These are phyloP conservation scores for Termitomyces sp. DNA, from an alignment of 768 basidiomycete species.

Conservation along the genomic window DNA sequence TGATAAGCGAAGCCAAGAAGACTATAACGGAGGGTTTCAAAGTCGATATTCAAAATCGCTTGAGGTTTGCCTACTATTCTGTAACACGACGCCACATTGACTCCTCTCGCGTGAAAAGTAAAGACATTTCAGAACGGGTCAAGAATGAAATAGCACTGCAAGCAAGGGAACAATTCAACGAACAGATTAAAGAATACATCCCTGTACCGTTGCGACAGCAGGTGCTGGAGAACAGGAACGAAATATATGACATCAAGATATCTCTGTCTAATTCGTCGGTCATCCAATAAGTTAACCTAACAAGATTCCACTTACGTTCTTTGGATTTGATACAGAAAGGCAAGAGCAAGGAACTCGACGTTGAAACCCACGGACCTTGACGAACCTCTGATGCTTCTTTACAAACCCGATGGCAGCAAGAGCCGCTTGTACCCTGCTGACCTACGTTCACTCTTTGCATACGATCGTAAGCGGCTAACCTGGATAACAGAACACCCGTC, in stretches of 20 bases:
- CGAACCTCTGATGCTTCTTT: slow-evolving; percentile 39
- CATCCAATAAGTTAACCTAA: neutral
- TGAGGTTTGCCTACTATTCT: slow-evolving; percentile 23
- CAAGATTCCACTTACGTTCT: neutral
- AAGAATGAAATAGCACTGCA: slow-evolving; percentile 34
- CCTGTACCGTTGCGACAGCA: slow-evolving; percentile 42
- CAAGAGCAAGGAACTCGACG: slow-evolving; percentile 41
- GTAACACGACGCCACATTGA: neutral
- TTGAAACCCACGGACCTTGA: slow-evolving; percentile 33
- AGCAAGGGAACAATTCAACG: slow-evolving; percentile 39
- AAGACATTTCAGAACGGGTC: slow-evolving; percentile 31
- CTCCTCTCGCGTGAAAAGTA: neutral
- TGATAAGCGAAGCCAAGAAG: slow-evolving; percentile 23
- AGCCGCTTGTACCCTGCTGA: slow-evolving; percentile 46
- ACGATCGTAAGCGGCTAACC: slow-evolving; percentile 38
- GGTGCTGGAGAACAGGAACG: slow-evolving; percentile 33
- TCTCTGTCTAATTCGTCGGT: slow-evolving; percentile 53
- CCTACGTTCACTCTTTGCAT: slow-evolving; percentile 43
- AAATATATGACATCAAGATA: slow-evolving; percentile 35
- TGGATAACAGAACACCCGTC: neutral
- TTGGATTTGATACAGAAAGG: slow-evolving; percentile 27
- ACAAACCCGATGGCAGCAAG: slow-evolving; percentile 40
- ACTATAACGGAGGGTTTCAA: slow-evolving; percentile 19
- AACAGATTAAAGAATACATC: slow-evolving; percentile 42
- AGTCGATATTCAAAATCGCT: slow-evolving; percentile 15